Evolutionary conservation across 495 filamentous ascomycete species (phyloP).

Genomic region (Schizothecium vesticola): DNA sequence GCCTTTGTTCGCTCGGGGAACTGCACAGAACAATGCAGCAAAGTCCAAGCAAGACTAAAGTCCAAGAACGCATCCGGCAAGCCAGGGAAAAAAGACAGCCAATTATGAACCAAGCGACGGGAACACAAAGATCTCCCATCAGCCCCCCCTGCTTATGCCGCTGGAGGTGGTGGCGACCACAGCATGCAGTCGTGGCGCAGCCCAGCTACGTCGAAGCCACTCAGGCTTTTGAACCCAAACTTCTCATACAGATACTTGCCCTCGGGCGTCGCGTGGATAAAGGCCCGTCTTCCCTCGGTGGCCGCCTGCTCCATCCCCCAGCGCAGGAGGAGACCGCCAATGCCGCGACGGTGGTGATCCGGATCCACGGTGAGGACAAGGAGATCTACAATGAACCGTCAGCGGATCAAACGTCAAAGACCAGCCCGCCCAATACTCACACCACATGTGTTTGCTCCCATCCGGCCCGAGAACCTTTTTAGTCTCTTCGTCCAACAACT

Average conservation of each 20-base stretch:
- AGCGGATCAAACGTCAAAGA: background rate
- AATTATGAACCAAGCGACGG: background rate
- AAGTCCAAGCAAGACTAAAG: background rate
- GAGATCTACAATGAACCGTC: slow-evolving; percentile 12
- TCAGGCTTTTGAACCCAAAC: slow-evolving; percentile 15
- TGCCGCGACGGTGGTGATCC: slow-evolving; percentile 19
- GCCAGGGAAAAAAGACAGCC: background rate
- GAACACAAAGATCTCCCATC: background rate
- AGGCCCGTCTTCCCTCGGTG: slow-evolving; percentile 11
- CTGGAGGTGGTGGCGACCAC: slow-evolving; percentile 8
- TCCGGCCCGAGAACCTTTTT: slow-evolving; percentile 11
- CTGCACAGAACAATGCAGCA: background rate
- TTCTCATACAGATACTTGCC: slow-evolving; percentile 17
- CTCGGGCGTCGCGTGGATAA: background rate
- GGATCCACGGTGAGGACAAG: slow-evolving; percentile 20
- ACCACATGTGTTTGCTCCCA: slow-evolving; percentile 24
- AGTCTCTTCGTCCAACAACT: slow-evolving; percentile 5
- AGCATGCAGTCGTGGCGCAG: slow-evolving; percentile 16
- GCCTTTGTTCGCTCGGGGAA: background rate
- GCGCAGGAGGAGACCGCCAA: slow-evolving; percentile 22
- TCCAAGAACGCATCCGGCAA: background rate
- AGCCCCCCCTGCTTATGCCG: background rate
- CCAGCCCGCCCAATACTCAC: slow-evolving; percentile 6
- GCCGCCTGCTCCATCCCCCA: slow-evolving; percentile 18
- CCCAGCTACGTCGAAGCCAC: background rate